Base-by-base conservation (phyloP, 345 rosid genomes). In the Salix exigua region DNA sequence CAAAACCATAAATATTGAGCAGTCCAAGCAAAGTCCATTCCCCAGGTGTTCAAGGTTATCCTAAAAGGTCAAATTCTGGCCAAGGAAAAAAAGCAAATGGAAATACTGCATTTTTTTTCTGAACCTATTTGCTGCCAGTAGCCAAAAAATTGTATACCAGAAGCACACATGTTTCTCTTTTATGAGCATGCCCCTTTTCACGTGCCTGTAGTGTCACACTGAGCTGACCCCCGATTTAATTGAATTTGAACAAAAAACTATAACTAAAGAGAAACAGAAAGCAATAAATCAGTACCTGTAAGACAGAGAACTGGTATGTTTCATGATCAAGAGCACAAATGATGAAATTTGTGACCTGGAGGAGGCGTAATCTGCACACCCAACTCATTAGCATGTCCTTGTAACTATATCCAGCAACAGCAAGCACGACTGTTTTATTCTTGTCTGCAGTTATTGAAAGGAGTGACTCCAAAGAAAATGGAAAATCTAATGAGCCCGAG, bases 341-440 rank as follows among this genome's bases (percentile, higher is more conserved):
- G 66, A 92, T 66, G 82, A 91, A 96, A 82, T 96, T 96, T 37
- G 90, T 83, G 74, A 93, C 86, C 70, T 50, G 71, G 17, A 93
- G 94, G 77, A n/a, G 84, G 74, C 92, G 92, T 79, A 92, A 80
- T 78, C 98, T 91, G 89, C 99, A 93, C 40, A 84, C 93, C 98
- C 98, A 93, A 86, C 93, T 96, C 98, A 96, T 93, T 82, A 93
- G 66, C 98, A 93, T 89, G 82, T 93, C 99, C 84, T 88, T 92
- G 67, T 93, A 93, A 74, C 99, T 96, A 85, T 85, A 88, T 76
- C 99, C 99, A 80, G 96, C 94, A 75, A 96, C 84, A 51, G 93
- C 83, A 73, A 96, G 94, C 77, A 96, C 89, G 80, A 93, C 60
- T 35, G 94, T 88, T 78, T 77, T 87, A 72, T 89, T 93, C 80